These are phyloP conservation scores for Sporothrix mexicana DNA, from an alignment of 2,329 filamentous ascomycete genomes.

Conservation along the genomic window DNA sequence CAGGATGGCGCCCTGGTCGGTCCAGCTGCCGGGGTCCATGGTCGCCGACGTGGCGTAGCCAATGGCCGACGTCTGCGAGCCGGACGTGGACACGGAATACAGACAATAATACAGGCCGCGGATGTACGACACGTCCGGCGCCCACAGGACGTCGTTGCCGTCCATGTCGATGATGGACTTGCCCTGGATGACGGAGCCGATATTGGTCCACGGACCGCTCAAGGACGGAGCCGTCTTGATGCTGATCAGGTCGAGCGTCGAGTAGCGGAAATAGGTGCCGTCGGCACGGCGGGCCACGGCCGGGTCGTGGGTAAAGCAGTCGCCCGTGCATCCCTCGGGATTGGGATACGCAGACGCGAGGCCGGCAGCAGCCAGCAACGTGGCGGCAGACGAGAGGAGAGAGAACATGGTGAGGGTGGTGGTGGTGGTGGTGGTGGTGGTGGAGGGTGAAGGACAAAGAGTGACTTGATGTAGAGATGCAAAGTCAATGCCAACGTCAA, in stretches of 20 bases:
- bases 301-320: conserved; percentile 49
- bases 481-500: not conserved
- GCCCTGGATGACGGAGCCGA: conserved; percentile 48
- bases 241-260: conserved; percentile 49
- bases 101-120: conserved; percentile 29
- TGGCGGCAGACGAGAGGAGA: not conserved
- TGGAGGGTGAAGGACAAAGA: not conserved
- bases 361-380: conserved; percentile 4
- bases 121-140: conserved; percentile 57
- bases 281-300: conserved; percentile 49
- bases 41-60: conserved; percentile 42
- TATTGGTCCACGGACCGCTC: conserved; percentile 50
- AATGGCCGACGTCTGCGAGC: conserved; percentile 57
- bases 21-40: conserved; percentile 63
- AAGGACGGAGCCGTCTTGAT: conserved; percentile 49
- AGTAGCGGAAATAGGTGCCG: conserved; percentile 52
- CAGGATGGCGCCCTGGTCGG: conserved; percentile 64
- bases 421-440: not conserved
- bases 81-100: conserved; percentile 67
- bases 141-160: conserved; percentile 53
- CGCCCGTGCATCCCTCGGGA: conserved; percentile 46
- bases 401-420: conserved; percentile 10
- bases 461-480: not conserved
- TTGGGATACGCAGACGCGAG: conserved; percentile 41
- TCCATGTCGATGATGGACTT: conserved; percentile 49